A percentile compares a stretch with the other conserved stretches of the same genome.
These are phyloP conservation scores for Lasiodiplodia citricola DNA, from an alignment of 2,329 filamentous ascomycete genomes.

Conservation along the genomic window DNA sequence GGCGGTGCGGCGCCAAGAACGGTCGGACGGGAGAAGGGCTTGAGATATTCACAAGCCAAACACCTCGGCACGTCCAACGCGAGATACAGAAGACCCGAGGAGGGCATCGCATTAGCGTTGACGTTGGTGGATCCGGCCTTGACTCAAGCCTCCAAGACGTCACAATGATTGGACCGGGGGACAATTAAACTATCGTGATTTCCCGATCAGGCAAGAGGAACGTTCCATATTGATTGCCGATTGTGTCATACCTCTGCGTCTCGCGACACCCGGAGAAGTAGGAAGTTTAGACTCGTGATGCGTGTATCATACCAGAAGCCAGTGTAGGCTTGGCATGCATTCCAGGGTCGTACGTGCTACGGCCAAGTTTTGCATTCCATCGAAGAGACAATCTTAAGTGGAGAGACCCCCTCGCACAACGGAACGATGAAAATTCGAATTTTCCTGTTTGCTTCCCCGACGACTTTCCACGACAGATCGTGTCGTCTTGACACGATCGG, in stretches of 20 bases:
- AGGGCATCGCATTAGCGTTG: no score
- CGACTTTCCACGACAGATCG: not conserved
- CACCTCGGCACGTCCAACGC: no score
- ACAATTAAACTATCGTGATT: no score
- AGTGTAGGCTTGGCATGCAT: not conserved
- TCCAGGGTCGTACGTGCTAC: not conserved
- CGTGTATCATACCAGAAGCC: not conserved
- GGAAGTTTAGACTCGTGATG: not conserved
- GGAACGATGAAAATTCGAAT: not conserved
- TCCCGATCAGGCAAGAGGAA: not conserved
- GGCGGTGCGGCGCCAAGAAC: no score
- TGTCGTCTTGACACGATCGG: not conserved
- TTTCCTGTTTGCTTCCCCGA: not conserved
- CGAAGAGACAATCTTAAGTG: not conserved
- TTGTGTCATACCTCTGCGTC: not conserved
- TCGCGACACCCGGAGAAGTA: no score
- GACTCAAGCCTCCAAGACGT: no score
- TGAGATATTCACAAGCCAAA: no score
- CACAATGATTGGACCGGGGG: no score
- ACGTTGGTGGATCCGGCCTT: no score
- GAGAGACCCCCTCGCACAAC: not conserved
- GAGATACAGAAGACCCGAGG: no score
- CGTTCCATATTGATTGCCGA: not conserved
- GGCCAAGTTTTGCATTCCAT: conserved; percentile 10
- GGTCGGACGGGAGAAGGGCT: no score